A percentile compares a stretch with the other conserved stretches of the same genome.
phyloP scores from a whole-genome alignment of 345 rosid genomes.

The Draba incana region DNA sequence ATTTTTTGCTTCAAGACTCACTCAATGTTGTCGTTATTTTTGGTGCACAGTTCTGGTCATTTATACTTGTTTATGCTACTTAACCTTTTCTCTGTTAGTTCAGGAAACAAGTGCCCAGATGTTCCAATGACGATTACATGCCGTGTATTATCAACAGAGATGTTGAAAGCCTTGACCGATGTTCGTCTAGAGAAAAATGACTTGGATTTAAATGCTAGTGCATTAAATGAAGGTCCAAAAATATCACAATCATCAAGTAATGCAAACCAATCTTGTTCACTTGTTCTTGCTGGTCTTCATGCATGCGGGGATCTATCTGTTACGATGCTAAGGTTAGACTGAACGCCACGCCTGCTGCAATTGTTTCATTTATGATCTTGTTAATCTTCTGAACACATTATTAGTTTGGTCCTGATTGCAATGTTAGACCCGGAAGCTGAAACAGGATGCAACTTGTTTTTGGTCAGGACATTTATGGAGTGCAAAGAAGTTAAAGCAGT shows the following conservation, averaged over 20 bases:
- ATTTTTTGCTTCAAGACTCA: neutral
- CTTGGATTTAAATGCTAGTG: slow-evolving; percentile 36
- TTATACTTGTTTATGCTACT: slow-evolving; percentile 40
- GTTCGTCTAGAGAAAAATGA: slow-evolving; percentile 41
- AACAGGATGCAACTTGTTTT: slow-evolving; percentile 30
- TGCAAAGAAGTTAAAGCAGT: slow-evolving; percentile 73
- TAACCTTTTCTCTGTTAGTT: slow-evolving; percentile 56
- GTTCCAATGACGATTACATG: slow-evolving; percentile 76
- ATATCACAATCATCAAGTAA: slow-evolving; percentile 37
- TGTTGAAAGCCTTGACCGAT: slow-evolving; percentile 61
- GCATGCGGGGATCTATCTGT: slow-evolving; percentile 98
- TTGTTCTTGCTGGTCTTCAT: slow-evolving; percentile 93
- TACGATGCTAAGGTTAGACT: slow-evolving; percentile 82
- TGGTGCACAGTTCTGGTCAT: slow-evolving; percentile 17
- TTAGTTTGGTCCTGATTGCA: slow-evolving; percentile 3
- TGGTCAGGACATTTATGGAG: slow-evolving; percentile 69
- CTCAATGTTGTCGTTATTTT: neutral
- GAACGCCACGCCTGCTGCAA: slow-evolving; percentile 17
- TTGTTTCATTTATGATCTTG: neutral
- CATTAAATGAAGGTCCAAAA: slow-evolving; percentile 21
- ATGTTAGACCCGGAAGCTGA: slow-evolving; percentile 23
- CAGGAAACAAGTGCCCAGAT: slow-evolving; percentile 55
- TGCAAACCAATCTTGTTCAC: slow-evolving; percentile 45
- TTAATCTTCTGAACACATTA: slow-evolving; percentile 1
- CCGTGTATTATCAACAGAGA: slow-evolving; percentile 62